Conservation (phyloP, 257 asterid genomes). For the Marsdenia floribunda region DNA sequence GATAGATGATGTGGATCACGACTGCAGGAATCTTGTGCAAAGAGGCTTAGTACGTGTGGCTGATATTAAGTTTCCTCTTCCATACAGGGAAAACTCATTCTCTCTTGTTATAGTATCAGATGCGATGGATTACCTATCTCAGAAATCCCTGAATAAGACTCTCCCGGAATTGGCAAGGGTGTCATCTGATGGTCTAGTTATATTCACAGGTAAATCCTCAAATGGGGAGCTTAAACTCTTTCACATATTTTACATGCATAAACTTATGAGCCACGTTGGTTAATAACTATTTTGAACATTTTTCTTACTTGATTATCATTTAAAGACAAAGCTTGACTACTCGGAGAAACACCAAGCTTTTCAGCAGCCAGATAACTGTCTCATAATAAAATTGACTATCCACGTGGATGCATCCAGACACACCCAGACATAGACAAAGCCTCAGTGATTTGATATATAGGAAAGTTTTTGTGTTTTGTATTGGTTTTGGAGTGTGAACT, state of each 20-base stretch:
- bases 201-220: slow-evolving; percentile 56
- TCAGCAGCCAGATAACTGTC: not conserved
- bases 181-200: slow-evolving; percentile 71
- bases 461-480: not conserved
- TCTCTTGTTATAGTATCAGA: slow-evolving; percentile 85
- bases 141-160: slow-evolving; percentile 79
- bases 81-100: slow-evolving; percentile 73
- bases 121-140: slow-evolving; percentile 79
- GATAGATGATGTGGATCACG: slow-evolving; percentile 56
- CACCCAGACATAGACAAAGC: no score
- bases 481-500: not conserved
- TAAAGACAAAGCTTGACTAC: not conserved
- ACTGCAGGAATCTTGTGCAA: slow-evolving; percentile 60
- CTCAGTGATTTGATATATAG: not conserved
- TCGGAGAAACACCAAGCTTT: not conserved
- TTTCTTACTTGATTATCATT: not conserved
- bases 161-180: slow-evolving; percentile 83
- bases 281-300: not conserved
- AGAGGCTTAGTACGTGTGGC: slow-evolving; percentile 71
- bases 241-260: slow-evolving; percentile 2
- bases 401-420: not conserved
- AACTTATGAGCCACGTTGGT: not conserved
- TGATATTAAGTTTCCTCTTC: slow-evolving; percentile 83
- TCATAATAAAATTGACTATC: not conserved
- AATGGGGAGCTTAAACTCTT: not conserved